These are phyloP conservation scores for Stachybotrys echinatus DNA, from an alignment of 2,329 filamentous ascomycete genomes.

Conservation along the genomic window DNA sequence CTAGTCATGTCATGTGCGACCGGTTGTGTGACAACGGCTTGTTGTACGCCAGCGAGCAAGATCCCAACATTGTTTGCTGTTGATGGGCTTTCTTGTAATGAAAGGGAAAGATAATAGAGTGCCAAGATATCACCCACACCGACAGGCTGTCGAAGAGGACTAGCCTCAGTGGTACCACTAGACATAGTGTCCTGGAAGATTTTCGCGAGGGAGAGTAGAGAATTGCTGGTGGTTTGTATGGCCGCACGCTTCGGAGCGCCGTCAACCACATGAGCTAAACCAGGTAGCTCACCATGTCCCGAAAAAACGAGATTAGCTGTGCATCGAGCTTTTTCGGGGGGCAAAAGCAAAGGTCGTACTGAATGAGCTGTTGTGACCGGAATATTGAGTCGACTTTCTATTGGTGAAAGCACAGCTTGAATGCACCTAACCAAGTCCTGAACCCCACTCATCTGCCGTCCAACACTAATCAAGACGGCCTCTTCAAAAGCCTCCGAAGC, in stretches of 20 bases:
- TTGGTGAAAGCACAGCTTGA: slow-evolving; percentile 58
- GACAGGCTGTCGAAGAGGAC: slow-evolving; percentile 56
- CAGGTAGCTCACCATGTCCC: slow-evolving; percentile 69
- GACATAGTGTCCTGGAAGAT: slow-evolving; percentile 97
- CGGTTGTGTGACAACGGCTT: slow-evolving; percentile 33
- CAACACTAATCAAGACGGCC: slow-evolving; percentile 82
- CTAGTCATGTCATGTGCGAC: slow-evolving; percentile 1
- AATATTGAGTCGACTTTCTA: slow-evolving; percentile 7
- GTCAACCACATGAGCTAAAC: slow-evolving; percentile 62
- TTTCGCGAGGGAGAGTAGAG: slow-evolving; percentile 87
- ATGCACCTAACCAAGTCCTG: slow-evolving; percentile 75
- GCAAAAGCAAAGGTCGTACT: slow-evolving; percentile 62
- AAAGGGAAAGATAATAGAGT: slow-evolving; percentile 91
- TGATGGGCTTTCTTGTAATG: slow-evolving; percentile 90
- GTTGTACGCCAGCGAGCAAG: slow-evolving; percentile 88
- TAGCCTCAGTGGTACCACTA: slow-evolving; percentile 53
- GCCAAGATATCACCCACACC: slow-evolving; percentile 89
- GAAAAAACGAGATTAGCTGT: slow-evolving; percentile 82
- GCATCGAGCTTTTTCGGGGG: slow-evolving; percentile 75
- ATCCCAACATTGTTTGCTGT: slow-evolving; percentile 99
- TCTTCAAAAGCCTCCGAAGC: slow-evolving; percentile 92
- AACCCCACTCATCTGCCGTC: slow-evolving; percentile 64
- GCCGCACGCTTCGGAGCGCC: slow-evolving; percentile 71
- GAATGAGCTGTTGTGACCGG: slow-evolving; percentile 3
- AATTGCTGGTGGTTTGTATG: slow-evolving; percentile 91